Conservation (phyloP, 441 rosid species). For the Arabidopsis hybrid region DNA sequence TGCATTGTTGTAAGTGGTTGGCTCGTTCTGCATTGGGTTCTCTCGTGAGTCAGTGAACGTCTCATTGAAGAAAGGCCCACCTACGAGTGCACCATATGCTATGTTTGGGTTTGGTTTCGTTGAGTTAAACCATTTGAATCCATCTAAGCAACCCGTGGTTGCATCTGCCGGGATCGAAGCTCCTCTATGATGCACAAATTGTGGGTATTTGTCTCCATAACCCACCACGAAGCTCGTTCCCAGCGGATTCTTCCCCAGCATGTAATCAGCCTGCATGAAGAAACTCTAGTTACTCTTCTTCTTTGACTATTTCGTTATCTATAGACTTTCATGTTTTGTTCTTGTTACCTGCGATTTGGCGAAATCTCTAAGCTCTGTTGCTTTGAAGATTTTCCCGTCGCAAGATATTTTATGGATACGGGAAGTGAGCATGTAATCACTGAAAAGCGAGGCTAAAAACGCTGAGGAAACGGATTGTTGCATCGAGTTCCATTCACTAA, state of each 20-base stretch:
- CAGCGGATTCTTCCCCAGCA: constrained; percentile 80
- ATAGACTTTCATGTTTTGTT: not conserved
- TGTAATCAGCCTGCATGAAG: constrained; percentile 85
- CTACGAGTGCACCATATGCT: constrained; percentile 86
- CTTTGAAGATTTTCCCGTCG: constrained; percentile 63
- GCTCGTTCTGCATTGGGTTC: constrained; percentile 89
- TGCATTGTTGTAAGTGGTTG: constrained; percentile 94
- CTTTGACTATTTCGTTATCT: not conserved
- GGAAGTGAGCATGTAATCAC: constrained; percentile 95
- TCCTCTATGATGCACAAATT: constrained; percentile 92
- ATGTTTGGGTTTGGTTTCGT: constrained; percentile 79
- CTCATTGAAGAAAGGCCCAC: constrained; percentile 91
- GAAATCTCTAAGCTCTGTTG: constrained; percentile 85
- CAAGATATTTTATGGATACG: constrained; percentile 70
- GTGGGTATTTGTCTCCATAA: constrained; percentile 84
- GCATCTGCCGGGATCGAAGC: constrained; percentile 92
- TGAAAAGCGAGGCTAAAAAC: constrained; percentile 86
- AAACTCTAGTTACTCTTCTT: constrained; percentile 13
- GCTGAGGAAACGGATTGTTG: constrained; percentile 96
- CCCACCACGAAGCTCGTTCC: constrained; percentile 90
- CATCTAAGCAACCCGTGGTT: constrained; percentile 73
- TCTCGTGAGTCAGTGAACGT: constrained; percentile 72
- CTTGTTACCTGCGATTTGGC: constrained; percentile 82
- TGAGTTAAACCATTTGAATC: constrained; percentile 78
- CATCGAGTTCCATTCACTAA: constrained; percentile 83